These are phyloP conservation scores for Dichomitus squalens DNA, from an alignment of 1,284 basidiomycete species.

Conservation along the genomic window DNA sequence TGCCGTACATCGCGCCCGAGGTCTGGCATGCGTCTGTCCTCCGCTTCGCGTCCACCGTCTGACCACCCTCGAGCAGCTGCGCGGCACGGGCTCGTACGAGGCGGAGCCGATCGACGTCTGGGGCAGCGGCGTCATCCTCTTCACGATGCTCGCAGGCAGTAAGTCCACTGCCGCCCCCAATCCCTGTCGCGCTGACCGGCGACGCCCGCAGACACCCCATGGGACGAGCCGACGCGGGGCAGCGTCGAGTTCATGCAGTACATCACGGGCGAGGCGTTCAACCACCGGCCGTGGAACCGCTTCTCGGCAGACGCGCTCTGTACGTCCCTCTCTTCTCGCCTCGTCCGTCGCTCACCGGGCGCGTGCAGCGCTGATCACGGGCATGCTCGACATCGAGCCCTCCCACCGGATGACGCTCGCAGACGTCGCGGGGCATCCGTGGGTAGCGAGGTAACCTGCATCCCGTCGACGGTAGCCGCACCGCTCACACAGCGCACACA, in stretches of 20 bases:
- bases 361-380: conserved; percentile 64
- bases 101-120: conserved; percentile 96
- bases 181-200: background rate
- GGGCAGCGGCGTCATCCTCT: conserved; percentile 96
- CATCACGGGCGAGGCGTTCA: conserved; percentile 74
- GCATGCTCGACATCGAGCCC: conserved; percentile 79
- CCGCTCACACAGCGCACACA: conserved; percentile 30
- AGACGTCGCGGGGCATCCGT: conserved; percentile 75
- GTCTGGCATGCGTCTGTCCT: conserved; percentile 39
- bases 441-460: conserved; percentile 67
- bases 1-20: conserved; percentile 96
- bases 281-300: conserved; percentile 82
- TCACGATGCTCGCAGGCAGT: conserved; percentile 92
- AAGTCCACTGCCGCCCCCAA: conserved; percentile 35
- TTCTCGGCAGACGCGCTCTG: conserved; percentile 64
- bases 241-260: conserved; percentile 85
- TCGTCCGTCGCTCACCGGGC: background rate
- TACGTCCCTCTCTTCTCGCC: conserved; percentile 38
- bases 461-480: background rate
- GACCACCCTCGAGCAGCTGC: conserved; percentile 35
- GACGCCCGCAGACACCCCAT: conserved; percentile 80
- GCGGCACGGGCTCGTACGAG: conserved; percentile 62
- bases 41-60: background rate
- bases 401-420: conserved; percentile 68
- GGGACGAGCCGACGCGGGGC: conserved; percentile 89